phyloP scores from a whole-genome alignment of 2,329 filamentous ascomycete genomes.

The Epichloe gansuensis region DNA sequence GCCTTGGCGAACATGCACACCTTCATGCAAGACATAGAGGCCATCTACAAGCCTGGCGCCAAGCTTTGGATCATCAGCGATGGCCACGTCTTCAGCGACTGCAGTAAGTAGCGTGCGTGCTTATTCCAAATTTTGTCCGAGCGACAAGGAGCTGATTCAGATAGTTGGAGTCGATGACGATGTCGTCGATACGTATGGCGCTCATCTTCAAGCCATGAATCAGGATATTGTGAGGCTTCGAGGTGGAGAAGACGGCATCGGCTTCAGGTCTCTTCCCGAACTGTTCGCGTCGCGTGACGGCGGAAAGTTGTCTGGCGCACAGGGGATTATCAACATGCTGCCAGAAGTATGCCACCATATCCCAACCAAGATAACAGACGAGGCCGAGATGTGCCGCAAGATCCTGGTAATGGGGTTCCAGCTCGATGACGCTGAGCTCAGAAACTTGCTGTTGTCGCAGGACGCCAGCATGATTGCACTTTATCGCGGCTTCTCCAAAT shows the following conservation, averaged over 20 bases:
- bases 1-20: constrained; percentile 18
- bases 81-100: constrained; percentile 29
- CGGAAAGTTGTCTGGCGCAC: background rate
- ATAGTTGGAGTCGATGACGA: constrained; percentile 29
- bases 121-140: background rate
- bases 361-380: constrained; percentile 12
- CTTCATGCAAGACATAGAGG: constrained; percentile 17
- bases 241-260: constrained; percentile 14
- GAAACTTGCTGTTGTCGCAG: constrained; percentile 14
- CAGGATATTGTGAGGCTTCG: constrained; percentile 12
- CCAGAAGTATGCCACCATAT: constrained; percentile 25
- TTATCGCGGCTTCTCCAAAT: constrained; percentile 48
- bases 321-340: constrained; percentile 21
- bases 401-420: constrained; percentile 23
- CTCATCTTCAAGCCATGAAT: constrained; percentile 25
- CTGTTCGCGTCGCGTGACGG: constrained; percentile 16
- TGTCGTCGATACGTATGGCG: constrained; percentile 26
- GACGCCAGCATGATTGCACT: constrained; percentile 29
- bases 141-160: background rate
- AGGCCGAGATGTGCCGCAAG: constrained; percentile 20
- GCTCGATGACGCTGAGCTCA: constrained; percentile 18
- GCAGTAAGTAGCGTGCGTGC: constrained; percentile 16
- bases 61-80: constrained; percentile 26
- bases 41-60: constrained; percentile 20
- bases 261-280: constrained; percentile 17